Conservation (phyloP, 768 basidiomycete species). For the Punctularia strigosozonata region DNA sequence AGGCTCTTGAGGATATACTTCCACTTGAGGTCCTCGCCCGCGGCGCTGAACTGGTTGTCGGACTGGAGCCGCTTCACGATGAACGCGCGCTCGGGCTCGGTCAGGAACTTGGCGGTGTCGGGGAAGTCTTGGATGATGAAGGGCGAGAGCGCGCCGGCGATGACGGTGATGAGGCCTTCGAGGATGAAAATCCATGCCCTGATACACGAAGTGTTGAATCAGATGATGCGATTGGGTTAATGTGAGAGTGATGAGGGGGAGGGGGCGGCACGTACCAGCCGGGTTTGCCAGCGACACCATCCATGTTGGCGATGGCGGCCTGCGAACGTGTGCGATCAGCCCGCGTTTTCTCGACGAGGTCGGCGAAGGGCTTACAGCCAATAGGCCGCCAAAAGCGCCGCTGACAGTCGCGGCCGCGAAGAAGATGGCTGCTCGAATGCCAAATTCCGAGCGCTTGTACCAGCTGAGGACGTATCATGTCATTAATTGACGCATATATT, state of each 20-base stretch:
- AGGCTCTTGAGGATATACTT: constrained; percentile 49
- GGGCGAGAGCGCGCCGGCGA: constrained; percentile 56
- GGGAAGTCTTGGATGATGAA: constrained; percentile 80
- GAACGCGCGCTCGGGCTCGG: constrained; percentile 56
- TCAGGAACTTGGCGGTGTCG: constrained; percentile 67
- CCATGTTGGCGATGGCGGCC: constrained; percentile 61
- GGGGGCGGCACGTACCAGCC: no score
- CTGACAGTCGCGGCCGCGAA: constrained; percentile 61
- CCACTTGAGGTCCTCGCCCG: constrained; percentile 47
- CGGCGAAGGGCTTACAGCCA: constrained; percentile 36
- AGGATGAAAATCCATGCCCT: constrained; percentile 75
- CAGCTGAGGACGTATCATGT: constrained; percentile 22
- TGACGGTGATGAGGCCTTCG: constrained; percentile 54
- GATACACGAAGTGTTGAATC: neutral
- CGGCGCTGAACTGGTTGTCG: constrained; percentile 64
- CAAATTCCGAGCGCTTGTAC: constrained; percentile 71
- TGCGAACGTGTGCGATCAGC: constrained; percentile 6
- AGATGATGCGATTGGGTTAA: neutral
- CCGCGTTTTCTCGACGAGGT: neutral
- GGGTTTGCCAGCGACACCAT: constrained; percentile 55
- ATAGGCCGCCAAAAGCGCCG: constrained; percentile 72
- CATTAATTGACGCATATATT: neutral
- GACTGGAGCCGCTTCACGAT: constrained; percentile 53
- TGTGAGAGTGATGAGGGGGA: neutral
- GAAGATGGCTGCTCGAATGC: constrained; percentile 35